Conservation (phyloP, 1,284 basidiomycete genomes). For the Ustilago hordei region DNA sequence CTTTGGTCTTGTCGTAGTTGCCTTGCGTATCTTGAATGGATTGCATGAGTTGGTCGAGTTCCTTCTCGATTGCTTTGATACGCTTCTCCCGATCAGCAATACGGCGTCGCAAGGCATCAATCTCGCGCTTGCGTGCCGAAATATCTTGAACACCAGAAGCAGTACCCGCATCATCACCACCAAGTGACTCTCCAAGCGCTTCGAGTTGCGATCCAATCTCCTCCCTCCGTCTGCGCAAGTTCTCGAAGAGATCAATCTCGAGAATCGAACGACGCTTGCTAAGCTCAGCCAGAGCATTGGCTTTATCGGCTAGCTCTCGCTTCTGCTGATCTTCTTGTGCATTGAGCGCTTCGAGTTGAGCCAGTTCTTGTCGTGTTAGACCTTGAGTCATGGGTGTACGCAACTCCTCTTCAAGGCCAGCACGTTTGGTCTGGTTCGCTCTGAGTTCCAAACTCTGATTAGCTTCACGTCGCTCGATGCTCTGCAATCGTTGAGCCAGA, state of each 20-base stretch:
- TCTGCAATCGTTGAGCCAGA: constrained; percentile 75
- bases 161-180: constrained; percentile 77
- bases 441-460: constrained; percentile 80
- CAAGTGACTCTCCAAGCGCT: constrained; percentile 74
- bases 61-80: constrained; percentile 70
- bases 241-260: constrained; percentile 93
- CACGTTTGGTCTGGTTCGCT: constrained; percentile 74
- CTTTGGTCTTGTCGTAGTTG: constrained; percentile 81
- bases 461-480: constrained; percentile 78
- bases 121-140: constrained; percentile 74
- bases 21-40: constrained; percentile 77
- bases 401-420: constrained; percentile 80
- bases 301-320: constrained; percentile 78
- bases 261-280: constrained; percentile 82
- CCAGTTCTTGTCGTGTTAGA: constrained; percentile 80
- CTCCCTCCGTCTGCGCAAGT: constrained; percentile 80
- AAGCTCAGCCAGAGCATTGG: constrained; percentile 81
- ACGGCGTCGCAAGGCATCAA: constrained; percentile 72
- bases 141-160: constrained; percentile 78
- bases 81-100: constrained; percentile 62
- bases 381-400: constrained; percentile 80
- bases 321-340: constrained; percentile 82
- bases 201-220: constrained; percentile 84
- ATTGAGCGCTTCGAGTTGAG: constrained; percentile 78
- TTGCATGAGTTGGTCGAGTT: constrained; percentile 75